Conservation (phyloP, 345 rosid genomes). For the Nasturtium officinale region DNA sequence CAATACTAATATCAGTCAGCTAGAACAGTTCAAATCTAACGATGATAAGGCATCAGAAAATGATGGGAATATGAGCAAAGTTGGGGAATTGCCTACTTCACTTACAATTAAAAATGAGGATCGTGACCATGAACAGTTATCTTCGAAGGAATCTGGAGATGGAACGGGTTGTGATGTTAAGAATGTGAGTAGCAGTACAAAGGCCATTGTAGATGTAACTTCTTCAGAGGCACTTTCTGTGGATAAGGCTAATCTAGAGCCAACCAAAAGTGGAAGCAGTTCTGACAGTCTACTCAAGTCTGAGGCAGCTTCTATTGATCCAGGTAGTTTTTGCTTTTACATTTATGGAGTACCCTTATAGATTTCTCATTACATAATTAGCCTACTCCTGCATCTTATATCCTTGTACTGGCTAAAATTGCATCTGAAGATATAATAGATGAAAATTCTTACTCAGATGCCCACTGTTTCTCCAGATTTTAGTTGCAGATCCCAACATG, state of each 20-base stretch:
- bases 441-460: slow-evolving; percentile 42
- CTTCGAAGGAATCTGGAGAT: slow-evolving; percentile 38
- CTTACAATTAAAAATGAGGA: slow-evolving; percentile 39
- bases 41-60: slow-evolving; percentile 38
- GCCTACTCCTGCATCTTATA: slow-evolving; percentile 31
- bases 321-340: slow-evolving; percentile 38
- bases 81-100: slow-evolving; percentile 42
- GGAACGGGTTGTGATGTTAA: slow-evolving; percentile 39
- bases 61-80: slow-evolving; percentile 33
- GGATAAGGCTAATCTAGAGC: slow-evolving; percentile 42
- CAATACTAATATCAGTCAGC: slow-evolving; percentile 33
- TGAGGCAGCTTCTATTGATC: slow-evolving; percentile 40
- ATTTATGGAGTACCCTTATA: slow-evolving; percentile 28
- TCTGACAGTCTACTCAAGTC: slow-evolving; percentile 33
- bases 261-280: slow-evolving; percentile 31
- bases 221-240: slow-evolving; percentile 29
- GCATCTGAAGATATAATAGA: slow-evolving; percentile 31
- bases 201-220: slow-evolving; percentile 35
- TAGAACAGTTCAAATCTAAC: slow-evolving; percentile 44
- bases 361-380: slow-evolving; percentile 38
- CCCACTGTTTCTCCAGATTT: slow-evolving; percentile 56
- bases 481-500: slow-evolving; percentile 50
- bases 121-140: slow-evolving; percentile 44
- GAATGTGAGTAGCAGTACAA: slow-evolving; percentile 34
- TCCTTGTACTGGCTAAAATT: slow-evolving; percentile 33